Conservation (phyloP, 2,329 filamentous ascomycete genomes). For the Alternaria arborescens region DNA sequence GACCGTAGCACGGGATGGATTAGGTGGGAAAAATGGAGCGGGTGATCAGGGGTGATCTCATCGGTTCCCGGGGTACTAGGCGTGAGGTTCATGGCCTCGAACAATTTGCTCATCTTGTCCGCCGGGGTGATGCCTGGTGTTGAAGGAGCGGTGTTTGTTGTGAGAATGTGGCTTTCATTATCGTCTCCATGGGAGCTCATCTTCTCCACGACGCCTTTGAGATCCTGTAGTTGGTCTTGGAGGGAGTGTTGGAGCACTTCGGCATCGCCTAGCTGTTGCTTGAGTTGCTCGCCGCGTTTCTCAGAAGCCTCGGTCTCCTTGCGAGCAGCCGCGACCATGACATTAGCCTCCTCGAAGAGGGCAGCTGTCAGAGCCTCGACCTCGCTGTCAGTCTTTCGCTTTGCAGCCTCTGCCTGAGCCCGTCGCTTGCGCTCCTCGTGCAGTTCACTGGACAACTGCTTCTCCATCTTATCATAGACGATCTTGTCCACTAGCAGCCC, state of each 20-base stretch:
- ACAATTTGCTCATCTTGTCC: constrained; percentile 66
- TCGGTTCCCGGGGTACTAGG: constrained; percentile 59
- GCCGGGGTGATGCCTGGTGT: constrained; percentile 73
- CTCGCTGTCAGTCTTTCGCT: constrained; percentile 90
- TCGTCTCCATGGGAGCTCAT: constrained; percentile 80
- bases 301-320: constrained; percentile 82
- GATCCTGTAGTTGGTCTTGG: constrained; percentile 88
- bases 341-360: constrained; percentile 98
- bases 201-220: constrained; percentile 91
- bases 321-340: constrained; percentile 92
- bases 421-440: constrained; percentile 53
- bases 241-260: constrained; percentile 86
- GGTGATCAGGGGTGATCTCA: constrained; percentile 68
- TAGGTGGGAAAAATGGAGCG: constrained; percentile 80
- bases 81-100: constrained; percentile 67
- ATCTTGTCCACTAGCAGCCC: constrained; percentile 80
- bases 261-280: constrained; percentile 83
- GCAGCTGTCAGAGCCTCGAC: constrained; percentile 88
- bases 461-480: constrained; percentile 68
- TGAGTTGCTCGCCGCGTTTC: constrained; percentile 87
- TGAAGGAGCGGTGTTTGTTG: constrained; percentile 72
- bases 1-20: constrained; percentile 83
- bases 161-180: constrained; percentile 71
- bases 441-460: constrained; percentile 52
- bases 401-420: constrained; percentile 65